Evolutionary conservation across 129 eudicot genomes (phyloP).

Genomic region (Kitagawia praeruptora): DNA sequence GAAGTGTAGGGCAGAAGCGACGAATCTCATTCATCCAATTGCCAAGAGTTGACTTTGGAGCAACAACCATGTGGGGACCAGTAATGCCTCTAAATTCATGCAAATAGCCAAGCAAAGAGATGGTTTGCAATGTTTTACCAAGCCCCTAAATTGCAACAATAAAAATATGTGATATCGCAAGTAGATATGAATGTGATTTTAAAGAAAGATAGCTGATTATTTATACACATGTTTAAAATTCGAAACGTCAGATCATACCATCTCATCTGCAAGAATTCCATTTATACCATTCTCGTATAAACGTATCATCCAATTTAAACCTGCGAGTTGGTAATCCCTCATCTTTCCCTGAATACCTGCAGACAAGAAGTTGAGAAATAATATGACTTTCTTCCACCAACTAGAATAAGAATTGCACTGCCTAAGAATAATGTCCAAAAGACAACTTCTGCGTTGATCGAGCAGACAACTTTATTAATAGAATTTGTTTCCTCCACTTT

Average conservation of each 20-base stretch:
- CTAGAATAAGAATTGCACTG: background rate
- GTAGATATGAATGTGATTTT: background rate
- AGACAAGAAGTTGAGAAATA: background rate
- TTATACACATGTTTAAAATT: background rate
- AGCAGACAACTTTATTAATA: too few species aligned
- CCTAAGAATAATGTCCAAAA: background rate
- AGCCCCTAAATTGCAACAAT: constrained; percentile 54
- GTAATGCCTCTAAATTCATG: constrained; percentile 94
- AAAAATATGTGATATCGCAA: background rate
- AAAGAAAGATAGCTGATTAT: background rate
- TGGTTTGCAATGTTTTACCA: constrained; percentile 95
- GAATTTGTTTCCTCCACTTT: too few species aligned
- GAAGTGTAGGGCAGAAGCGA: constrained; percentile 80
- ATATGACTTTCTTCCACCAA: background rate
- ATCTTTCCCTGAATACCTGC: constrained; percentile 96
- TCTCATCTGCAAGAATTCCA: constrained; percentile 98
- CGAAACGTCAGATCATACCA: constrained; percentile 36
- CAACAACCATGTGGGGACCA: constrained; percentile 99
- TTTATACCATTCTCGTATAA: constrained; percentile 93
- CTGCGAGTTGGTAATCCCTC: constrained; percentile 99
- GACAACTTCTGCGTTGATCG: background rate
- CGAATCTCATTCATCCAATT: constrained; percentile 99
- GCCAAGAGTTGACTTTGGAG: constrained; percentile 97
- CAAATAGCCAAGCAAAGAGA: constrained; percentile 89
- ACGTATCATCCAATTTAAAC: constrained; percentile 92